Evolutionary conservation across 108 stramenopile species (phyloP).

Genomic region (Cyclotella kingstonii): DNA sequence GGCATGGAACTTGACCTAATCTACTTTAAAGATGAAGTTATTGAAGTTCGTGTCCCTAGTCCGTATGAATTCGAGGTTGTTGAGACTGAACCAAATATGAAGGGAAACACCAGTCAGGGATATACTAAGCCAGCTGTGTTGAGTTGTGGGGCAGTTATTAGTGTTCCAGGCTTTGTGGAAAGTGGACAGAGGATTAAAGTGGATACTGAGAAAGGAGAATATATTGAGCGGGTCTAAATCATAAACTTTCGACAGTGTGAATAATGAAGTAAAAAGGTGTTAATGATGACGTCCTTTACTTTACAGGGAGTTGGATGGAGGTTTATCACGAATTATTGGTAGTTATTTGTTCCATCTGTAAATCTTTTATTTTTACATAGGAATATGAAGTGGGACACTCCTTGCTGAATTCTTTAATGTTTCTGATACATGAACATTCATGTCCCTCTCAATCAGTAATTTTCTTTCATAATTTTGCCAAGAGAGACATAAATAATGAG

Average conservation of each 20-base stretch:
- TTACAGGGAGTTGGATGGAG: too few relatives aligned
- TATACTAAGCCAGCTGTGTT: slow-evolving; percentile 79
- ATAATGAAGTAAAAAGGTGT: neutral
- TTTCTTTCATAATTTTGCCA: too few relatives aligned
- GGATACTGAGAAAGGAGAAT: slow-evolving; percentile 78
- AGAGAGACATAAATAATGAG: slow-evolving; percentile 1
- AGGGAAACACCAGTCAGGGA: slow-evolving; percentile 94
- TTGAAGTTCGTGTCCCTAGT: slow-evolving; percentile 82
- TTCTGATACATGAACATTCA: too few relatives aligned
- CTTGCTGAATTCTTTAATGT: too few relatives aligned
- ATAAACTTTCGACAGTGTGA: neutral
- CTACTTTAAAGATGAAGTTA: slow-evolving; percentile 80
- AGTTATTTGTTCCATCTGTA: too few relatives aligned
- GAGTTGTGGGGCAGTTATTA: slow-evolving; percentile 74
- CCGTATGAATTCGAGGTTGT: slow-evolving; percentile 67
- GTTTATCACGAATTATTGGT: too few relatives aligned
- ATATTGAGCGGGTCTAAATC: slow-evolving; percentile 54
- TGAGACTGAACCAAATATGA: slow-evolving; percentile 88
- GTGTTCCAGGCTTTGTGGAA: slow-evolving; percentile 76
- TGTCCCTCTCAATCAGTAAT: too few relatives aligned
- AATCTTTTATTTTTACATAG: too few relatives aligned
- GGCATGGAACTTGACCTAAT: slow-evolving; percentile 79
- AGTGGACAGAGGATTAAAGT: slow-evolving; percentile 72
- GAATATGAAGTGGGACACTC: too few relatives aligned
- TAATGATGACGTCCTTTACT: neutral